These are phyloP conservation scores for Calonectria leucothoes DNA, from an alignment of 2,329 filamentous ascomycete species.

Conservation along the genomic window DNA sequence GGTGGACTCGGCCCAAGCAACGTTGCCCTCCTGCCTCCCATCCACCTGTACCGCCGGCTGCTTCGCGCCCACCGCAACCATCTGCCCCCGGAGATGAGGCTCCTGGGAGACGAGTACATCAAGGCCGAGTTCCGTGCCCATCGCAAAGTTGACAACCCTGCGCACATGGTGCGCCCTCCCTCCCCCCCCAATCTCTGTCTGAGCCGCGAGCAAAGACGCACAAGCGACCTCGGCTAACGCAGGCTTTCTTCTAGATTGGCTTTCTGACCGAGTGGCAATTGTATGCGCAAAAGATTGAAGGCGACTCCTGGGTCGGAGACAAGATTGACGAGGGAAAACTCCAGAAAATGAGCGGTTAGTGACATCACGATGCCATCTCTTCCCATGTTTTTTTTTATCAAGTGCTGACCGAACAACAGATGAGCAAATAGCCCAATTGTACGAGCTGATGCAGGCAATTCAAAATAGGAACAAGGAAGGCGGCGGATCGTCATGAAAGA, in stretches of 20 bases:
- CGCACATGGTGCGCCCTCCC: slow-evolving; percentile 78
- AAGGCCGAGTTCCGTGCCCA: slow-evolving; percentile 93
- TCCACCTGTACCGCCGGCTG: slow-evolving; percentile 89
- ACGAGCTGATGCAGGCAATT: slow-evolving; percentile 92
- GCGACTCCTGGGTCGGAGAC: slow-evolving; percentile 84
- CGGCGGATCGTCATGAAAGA: slow-evolving; percentile 40
- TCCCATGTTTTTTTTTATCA: neutral
- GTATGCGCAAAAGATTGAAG: slow-evolving; percentile 93
- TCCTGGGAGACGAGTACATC: slow-evolving; percentile 92
- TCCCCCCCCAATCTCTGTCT: no score
- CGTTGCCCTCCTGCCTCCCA: slow-evolving; percentile 83
- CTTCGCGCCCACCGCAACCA: slow-evolving; percentile 87
- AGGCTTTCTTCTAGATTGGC: slow-evolving; percentile 73
- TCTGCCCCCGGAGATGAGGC: slow-evolving; percentile 77
- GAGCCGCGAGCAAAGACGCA: neutral
- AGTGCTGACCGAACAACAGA: slow-evolving; percentile 62
- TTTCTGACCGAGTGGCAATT: slow-evolving; percentile 97
- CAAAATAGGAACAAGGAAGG: slow-evolving; percentile 48
- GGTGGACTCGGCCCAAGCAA: slow-evolving; percentile 51
- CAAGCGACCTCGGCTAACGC: slow-evolving; percentile 22
- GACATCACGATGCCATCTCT: neutral
- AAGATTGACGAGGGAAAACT: slow-evolving; percentile 87
- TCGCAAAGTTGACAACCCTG: slow-evolving; percentile 85
- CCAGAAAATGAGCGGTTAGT: slow-evolving; percentile 91
- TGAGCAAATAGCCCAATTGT: slow-evolving; percentile 92